Evolutionary conservation across 176 grass and related monocot genomes (phyloP).

Genomic region (Raddia distichophylla): DNA sequence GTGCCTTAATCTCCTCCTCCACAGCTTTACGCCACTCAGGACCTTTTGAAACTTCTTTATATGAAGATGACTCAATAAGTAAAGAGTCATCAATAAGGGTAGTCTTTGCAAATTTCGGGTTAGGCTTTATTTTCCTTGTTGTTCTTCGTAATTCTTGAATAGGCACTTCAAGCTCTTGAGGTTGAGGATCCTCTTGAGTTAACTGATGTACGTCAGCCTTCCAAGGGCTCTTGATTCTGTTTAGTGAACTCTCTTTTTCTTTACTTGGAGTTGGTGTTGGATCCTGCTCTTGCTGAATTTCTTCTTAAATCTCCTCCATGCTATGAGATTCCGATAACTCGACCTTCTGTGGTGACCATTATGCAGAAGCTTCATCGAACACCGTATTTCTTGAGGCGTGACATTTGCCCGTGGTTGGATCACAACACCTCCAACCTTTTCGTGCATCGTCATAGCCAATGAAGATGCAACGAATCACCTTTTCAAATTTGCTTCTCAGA

Average conservation of each 20-base stretch:
- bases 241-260: background rate
- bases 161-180: background rate
- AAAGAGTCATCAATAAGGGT: background rate
- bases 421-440: slow-evolving; percentile 25
- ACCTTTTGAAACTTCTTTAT: background rate
- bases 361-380: background rate
- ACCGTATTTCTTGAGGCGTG: background rate
- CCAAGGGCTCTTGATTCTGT: background rate
- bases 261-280: background rate
- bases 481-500: background rate
- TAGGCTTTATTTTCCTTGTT: background rate
- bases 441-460: slow-evolving; percentile 28
- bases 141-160: background rate
- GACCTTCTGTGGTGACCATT: background rate
- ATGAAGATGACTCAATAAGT: background rate
- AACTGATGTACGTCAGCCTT: background rate
- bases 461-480: slow-evolving; percentile 32
- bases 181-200: background rate
- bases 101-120: background rate
- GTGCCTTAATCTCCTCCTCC: background rate
- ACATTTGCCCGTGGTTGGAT: slow-evolving; percentile 5
- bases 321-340: background rate
- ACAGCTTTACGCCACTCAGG: background rate
- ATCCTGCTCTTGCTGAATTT: background rate
- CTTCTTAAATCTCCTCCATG: background rate